Percentiles rank a stretch among this genome's conserved stretches.
phyloP scores from a whole-genome alignment of 495 filamentous ascomycete species.

The Penicillium verhagenii region DNA sequence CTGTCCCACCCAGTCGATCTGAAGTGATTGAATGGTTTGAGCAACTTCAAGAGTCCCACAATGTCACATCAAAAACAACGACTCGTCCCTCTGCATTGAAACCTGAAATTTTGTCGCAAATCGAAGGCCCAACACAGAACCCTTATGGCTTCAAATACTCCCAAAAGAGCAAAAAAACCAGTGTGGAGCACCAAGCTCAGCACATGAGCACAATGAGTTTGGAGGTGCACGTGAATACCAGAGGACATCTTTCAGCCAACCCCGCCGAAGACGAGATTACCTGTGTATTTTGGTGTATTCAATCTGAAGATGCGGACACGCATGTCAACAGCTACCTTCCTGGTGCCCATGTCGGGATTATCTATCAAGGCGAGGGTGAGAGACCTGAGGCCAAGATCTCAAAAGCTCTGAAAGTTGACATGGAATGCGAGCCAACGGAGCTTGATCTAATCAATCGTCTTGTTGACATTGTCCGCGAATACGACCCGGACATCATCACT shows the following conservation, averaged over 20 bases:
- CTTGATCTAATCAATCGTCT: slow-evolving; percentile 79
- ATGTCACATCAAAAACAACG: slow-evolving; percentile 1
- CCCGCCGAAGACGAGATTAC: slow-evolving; percentile 88
- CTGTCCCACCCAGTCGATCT: slow-evolving; percentile 63
- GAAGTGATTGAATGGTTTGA: slow-evolving; percentile 73
- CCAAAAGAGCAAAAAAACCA: slow-evolving; percentile 70
- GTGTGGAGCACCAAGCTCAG: slow-evolving; percentile 80
- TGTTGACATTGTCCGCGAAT: slow-evolving; percentile 77
- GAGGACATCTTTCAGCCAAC: slow-evolving; percentile 76
- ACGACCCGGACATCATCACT: slow-evolving; percentile 91
- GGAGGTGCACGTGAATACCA: slow-evolving; percentile 91
- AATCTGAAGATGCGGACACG: slow-evolving; percentile 63
- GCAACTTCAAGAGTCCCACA: slow-evolving; percentile 25
- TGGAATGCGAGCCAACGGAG: slow-evolving; percentile 75
- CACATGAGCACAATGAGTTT: slow-evolving; percentile 97
- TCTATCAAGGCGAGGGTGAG: slow-evolving; percentile 39
- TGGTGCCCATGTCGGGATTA: slow-evolving; percentile 57
- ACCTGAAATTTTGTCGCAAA: slow-evolving; percentile 66
- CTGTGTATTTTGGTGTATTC: slow-evolving; percentile 87
- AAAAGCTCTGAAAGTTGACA: slow-evolving; percentile 51
- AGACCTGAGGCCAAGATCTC: slow-evolving; percentile 52
- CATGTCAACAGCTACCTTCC: slow-evolving; percentile 53
- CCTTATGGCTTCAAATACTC: slow-evolving; percentile 84
- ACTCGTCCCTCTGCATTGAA: slow-evolving; percentile 9
- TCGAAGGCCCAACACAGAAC: slow-evolving; percentile 87